Conservation (phyloP, 1,284 basidiomycete species). For the Lentinula novae-zelandiae region DNA sequence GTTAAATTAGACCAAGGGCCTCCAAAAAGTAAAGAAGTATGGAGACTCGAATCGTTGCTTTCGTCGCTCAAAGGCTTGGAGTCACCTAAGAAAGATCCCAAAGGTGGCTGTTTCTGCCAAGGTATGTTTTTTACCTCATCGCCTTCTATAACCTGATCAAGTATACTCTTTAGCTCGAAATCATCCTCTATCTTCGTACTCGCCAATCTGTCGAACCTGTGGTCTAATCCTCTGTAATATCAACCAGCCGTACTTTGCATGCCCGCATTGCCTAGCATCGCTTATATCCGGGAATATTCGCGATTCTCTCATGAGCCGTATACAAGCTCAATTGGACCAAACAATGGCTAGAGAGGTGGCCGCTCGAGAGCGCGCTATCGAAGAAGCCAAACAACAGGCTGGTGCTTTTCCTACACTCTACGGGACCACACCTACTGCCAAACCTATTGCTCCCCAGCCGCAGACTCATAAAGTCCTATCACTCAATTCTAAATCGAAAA, state of each 20-base stretch:
- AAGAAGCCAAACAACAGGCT: slow-evolving; percentile 44
- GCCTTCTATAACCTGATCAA: too few species aligned
- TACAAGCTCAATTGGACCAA: slow-evolving; percentile 42
- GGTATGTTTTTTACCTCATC: slow-evolving; percentile 26
- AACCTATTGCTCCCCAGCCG: slow-evolving; percentile 21
- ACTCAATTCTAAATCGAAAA: slow-evolving; percentile 44
- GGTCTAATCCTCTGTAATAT: slow-evolving; percentile 60
- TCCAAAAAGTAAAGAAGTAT: slow-evolving; percentile 42
- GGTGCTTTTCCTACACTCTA: slow-evolving; percentile 62
- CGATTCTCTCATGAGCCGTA: slow-evolving; percentile 32
- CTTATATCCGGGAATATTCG: slow-evolving; percentile 35
- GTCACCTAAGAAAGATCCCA: slow-evolving; percentile 40
- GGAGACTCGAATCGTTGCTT: slow-evolving; percentile 38
- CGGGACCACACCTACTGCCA: slow-evolving; percentile 16
- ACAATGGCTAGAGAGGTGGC: slow-evolving; percentile 46
- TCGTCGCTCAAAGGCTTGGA: slow-evolving; percentile 28
- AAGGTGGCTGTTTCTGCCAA: slow-evolving; percentile 67
- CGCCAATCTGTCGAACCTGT: slow-evolving; percentile 52
- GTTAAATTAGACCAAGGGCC: too few species aligned
- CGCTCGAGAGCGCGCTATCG: slow-evolving; percentile 39
- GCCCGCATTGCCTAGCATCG: slow-evolving; percentile 48
- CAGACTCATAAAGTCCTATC: slow-evolving; percentile 60
- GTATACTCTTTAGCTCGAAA: slow-evolving; percentile 41
- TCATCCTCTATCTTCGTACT: slow-evolving; percentile 53
- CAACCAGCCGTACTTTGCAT: slow-evolving; percentile 51